Conservation (phyloP, 202 grass and related monocot species). For the Carex sylvatica region DNA sequence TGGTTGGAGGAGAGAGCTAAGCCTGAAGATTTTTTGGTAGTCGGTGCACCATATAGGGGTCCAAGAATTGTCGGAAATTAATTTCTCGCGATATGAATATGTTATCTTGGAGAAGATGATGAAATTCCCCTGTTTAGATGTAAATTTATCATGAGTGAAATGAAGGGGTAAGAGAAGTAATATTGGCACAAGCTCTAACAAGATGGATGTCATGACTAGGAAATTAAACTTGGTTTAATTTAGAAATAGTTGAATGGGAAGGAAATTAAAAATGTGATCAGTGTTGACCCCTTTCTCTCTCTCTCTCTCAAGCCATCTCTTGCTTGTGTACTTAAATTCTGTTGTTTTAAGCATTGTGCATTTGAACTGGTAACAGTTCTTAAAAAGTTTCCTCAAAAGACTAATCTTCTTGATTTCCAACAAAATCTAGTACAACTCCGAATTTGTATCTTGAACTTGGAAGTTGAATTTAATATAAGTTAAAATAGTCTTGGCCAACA, state of each 20-base stretch:
- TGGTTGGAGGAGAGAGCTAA: constrained; percentile 50
- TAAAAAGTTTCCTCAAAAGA: neutral
- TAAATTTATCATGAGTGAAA: neutral
- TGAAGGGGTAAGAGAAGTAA: neutral
- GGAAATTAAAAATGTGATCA: neutral
- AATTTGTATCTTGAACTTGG: neutral
- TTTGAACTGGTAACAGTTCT: neutral
- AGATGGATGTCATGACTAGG: neutral
- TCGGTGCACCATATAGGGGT: constrained; percentile 32
- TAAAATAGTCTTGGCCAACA: no score
- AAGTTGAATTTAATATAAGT: neutral
- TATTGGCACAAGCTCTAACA: neutral
- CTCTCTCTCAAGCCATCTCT: neutral
- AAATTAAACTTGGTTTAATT: neutral
- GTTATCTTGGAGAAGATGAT: neutral
- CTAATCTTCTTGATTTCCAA: neutral
- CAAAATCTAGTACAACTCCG: neutral
- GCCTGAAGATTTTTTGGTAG: constrained; percentile 40
- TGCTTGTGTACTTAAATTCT: neutral
- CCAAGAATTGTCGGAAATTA: constrained; percentile 41
- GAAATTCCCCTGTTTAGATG: neutral
- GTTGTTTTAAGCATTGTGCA: neutral
- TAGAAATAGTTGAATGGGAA: neutral
- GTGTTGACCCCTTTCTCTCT: neutral
- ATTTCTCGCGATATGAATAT: neutral